Percentiles rank a stretch among this genome's conserved stretches.
These are phyloP conservation scores for Lotus japonicus DNA, from an alignment of 306 rosid genomes.

Conservation along the genomic window DNA sequence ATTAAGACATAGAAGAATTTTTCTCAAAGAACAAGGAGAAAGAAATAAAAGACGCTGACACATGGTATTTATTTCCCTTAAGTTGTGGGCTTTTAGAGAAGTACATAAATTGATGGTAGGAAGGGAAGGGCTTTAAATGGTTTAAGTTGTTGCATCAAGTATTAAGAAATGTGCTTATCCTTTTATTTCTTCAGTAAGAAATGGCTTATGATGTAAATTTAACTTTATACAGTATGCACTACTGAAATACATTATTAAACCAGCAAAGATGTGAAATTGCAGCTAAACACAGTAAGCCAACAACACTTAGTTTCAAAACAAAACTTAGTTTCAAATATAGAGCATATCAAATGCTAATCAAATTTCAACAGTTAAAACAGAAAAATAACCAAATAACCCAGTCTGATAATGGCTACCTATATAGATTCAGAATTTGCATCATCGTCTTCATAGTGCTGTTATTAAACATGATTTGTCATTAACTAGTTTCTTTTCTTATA, in stretches of 20 bases:
- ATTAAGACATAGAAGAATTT: background rate
- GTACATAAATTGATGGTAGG: background rate
- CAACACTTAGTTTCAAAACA: background rate
- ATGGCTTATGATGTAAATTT: background rate
- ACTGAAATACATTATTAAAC: background rate
- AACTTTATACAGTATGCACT: background rate
- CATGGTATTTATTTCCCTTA: background rate
- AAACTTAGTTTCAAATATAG: constrained; percentile 4
- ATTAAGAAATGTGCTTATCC: constrained; percentile 7
- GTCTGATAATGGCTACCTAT: background rate
- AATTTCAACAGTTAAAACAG: background rate
- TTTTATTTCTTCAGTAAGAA: background rate
- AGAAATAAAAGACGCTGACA: background rate
- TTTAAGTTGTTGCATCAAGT: background rate
- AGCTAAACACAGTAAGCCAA: background rate
- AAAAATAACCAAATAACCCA: constrained; percentile 1
- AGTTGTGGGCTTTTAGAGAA: background rate
- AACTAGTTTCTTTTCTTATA: background rate
- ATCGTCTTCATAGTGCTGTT: background rate
- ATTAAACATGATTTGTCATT: background rate
- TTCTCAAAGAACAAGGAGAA: no score
- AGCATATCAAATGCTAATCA: constrained; percentile 6
- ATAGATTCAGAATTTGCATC: background rate
- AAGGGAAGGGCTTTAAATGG: constrained; percentile 1
- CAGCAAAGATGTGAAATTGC: background rate